Base-by-base conservation (phyloP, 176 grass and related monocot genomes). In the Stipa capillata region DNA sequence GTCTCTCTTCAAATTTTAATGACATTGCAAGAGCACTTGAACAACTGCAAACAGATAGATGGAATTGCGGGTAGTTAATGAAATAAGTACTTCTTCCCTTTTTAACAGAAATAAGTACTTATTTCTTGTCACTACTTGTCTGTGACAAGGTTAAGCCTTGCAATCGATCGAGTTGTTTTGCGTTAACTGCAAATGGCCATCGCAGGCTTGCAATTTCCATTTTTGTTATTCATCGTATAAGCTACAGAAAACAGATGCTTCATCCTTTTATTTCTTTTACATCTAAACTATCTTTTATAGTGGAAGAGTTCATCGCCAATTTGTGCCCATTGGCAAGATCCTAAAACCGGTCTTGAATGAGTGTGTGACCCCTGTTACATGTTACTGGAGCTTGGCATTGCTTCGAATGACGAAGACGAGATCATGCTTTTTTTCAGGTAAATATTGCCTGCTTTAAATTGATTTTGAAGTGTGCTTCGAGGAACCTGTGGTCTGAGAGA, bases 321-420 rank as follows among this genome's bases (percentile, higher is more conserved):
- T 93, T 81, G 69, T 91, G 75, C 84, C 90, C 50, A 74, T 89
- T 27, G 73, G 75, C 48, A 99, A 87, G 73, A 89, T 93, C 60
- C 48, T 89, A 73, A 86, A 85, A 31, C 87, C 87, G 2, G 40
- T 93, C 57, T 70, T 99, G 36, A 95, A 95, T 40, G 90, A 95
- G 74, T 87, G 62, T 18, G 78, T 90, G 80, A 88, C 78, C 68
- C 94, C 89, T 45, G 86, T 91, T 24, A 72, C 86, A 43, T 97
- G 91, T 71, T 93, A 91, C 65, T 93, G 91, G 86, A 97, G 74
- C 58, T 88, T 95, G 60, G 63, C 83, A 64, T 80, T 95, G 69
- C 63, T 99, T 78, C 32, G 93, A 2, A 41, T 1, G 78, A 87
- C 17, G 71, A 93, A 83, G 82, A 91, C 40, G 77, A 86, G 23